Conservation (phyloP, 345 rosid species). For the Eucalyptus tenuipes region DNA sequence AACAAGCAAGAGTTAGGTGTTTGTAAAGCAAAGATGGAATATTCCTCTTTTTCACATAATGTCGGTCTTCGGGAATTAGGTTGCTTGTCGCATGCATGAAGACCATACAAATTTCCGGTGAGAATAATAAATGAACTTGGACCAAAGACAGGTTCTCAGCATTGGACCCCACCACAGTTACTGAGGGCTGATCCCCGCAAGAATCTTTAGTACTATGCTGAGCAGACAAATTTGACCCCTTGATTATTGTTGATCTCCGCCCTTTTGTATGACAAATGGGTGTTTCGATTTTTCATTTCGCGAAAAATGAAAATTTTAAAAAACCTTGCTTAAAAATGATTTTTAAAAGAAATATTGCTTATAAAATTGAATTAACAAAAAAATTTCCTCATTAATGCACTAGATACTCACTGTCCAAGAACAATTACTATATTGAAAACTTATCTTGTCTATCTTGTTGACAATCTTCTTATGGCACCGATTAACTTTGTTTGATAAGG, state of each 20-base stretch:
- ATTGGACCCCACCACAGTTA: neutral
- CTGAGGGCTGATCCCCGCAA: neutral
- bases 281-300: neutral
- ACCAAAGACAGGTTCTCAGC: neutral
- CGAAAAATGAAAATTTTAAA: accelerated
- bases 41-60: neutral
- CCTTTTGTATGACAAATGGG: neutral
- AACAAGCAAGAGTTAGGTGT: neutral
- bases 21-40: neutral
- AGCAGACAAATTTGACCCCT: neutral
- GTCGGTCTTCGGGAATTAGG: neutral
- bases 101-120: neutral
- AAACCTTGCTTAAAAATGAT: neutral
- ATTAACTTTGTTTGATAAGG: neutral
- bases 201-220: too few species aligned
- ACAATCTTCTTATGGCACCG: neutral
- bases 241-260: neutral
- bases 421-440: neutral
- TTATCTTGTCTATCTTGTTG: neutral
- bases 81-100: neutral
- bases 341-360: neutral
- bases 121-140: neutral
- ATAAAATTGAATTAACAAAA: neutral
- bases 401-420: neutral
- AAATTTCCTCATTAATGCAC: neutral